Base-by-base conservation (phyloP, 768 basidiomycete genomes). In the Lactarius akahatsu region DNA sequence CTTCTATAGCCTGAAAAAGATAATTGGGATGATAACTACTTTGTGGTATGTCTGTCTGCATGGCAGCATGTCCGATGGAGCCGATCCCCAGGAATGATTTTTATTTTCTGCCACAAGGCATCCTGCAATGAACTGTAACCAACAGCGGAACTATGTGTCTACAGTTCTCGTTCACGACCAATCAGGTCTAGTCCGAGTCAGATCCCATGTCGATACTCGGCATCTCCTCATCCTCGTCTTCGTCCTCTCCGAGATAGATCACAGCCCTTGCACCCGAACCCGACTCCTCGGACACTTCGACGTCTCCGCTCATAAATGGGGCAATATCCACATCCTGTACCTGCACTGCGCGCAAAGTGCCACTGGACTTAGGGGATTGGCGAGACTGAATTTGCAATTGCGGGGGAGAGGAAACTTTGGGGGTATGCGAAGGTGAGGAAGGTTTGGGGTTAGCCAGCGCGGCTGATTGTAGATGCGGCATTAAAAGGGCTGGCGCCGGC, bases 201-300 rank as follows among this genome's bases (percentile, higher is more conserved):
- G 92, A 93, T 47, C 82, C 86, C 79, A 92, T 78, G 73, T 93
- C 83, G 43, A 95, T 92, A 13, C 80, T 72, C 3, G 92, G 92
- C 80, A 95, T 86, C 56, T 85, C 84, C 67, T 88, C 87, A 68
- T 90, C 88, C 16, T 91, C 88, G 4, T 86, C 80, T 9, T 75
- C 79, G n/a, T 79, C 78, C n/a, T 75, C 75, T 54, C 68, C 66
- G 18, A 47, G 66, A 55, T 62, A 16, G 9, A 47, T 36, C 11
- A 38, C 59, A 34, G 50, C 13, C 20, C 28, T 57, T 4, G 55
- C 20, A 28, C 34, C 52, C 47, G 55, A 59, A 57, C 41, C 52
- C 20, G 52, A 26, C 23, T 13, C 56, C 47, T 59, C 58, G 58
- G 50, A 11, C 2, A 26, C 26, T 20, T 54, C 9, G 23, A 45